phyloP scores from a whole-genome alignment of 2,329 filamentous ascomycete genomes.

The Amesomyces nigricolor region DNA sequence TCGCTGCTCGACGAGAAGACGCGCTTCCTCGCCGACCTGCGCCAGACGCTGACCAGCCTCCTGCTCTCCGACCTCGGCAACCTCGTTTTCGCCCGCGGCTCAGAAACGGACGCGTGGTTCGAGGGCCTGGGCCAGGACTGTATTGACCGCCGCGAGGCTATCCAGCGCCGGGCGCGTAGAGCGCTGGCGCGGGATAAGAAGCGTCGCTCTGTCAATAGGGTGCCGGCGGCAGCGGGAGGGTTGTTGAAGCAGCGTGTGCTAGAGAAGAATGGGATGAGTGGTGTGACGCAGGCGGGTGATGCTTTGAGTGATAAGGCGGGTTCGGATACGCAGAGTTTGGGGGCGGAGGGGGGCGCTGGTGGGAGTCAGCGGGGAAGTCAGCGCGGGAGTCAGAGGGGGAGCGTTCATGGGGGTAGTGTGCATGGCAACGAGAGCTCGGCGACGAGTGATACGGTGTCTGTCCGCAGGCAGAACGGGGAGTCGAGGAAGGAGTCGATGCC shows the following conservation, averaged over 20 bases:
- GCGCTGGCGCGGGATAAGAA: conserved; percentile 35
- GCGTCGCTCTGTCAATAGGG: conserved; percentile 33
- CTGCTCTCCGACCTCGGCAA: conserved; percentile 85
- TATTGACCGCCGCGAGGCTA: conserved; percentile 55
- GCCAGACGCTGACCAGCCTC: conserved; percentile 74
- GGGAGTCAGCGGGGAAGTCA: conserved; percentile 27
- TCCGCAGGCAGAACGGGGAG: conserved; percentile 27
- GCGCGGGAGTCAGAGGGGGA: conserved; percentile 27
- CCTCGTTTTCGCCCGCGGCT: conserved; percentile 78
- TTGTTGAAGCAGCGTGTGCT: conserved; percentile 47
- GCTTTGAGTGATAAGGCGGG: conserved; percentile 23
- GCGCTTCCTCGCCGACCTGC: conserved; percentile 70
- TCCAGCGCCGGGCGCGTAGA: conserved; percentile 44
- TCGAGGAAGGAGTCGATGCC: conserved; percentile 32
- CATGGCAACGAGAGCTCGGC: conserved; percentile 39
- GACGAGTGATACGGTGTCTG: conserved; percentile 36
- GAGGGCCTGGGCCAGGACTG: conserved; percentile 60
- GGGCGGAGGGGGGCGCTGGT: conserved; percentile 32
- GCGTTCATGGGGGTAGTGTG: conserved; percentile 24
- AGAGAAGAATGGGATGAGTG: conserved; percentile 60
- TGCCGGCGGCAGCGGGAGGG: conserved; percentile 11
- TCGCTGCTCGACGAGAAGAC: conserved; percentile 61
- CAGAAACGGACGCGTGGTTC: conserved; percentile 91
- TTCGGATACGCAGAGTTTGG: conserved; percentile 29
- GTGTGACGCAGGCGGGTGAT: conserved; percentile 37